These are phyloP conservation scores for Neurospora sp. DNA, from an alignment of 495 filamentous ascomycete species.

Conservation along the genomic window DNA sequence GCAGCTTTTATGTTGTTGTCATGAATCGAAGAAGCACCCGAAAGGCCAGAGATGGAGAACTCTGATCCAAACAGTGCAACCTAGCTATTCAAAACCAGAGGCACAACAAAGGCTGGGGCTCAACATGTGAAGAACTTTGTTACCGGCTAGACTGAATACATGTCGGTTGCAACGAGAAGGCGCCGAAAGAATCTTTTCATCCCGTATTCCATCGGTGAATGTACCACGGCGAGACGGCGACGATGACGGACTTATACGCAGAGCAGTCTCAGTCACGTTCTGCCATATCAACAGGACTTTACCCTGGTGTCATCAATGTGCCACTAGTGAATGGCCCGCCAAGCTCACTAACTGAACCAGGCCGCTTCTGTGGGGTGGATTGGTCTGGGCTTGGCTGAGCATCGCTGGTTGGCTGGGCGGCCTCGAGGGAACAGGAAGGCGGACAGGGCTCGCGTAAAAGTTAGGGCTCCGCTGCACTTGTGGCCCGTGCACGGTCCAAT, in stretches of 20 bases:
- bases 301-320: neutral
- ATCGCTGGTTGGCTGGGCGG: neutral
- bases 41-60: neutral
- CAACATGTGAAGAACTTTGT: neutral
- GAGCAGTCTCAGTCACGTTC: neutral
- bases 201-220: neutral
- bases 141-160: neutral
- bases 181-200: neutral
- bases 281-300: neutral
- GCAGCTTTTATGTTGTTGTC: neutral
- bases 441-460: neutral
- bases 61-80: neutral
- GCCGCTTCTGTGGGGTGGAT: neutral
- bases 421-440: neutral
- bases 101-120: neutral
- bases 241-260: neutral
- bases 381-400: neutral
- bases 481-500: slow-evolving; percentile 9
- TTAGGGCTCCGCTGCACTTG: slow-evolving; percentile 25
- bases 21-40: neutral
- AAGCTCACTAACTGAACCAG: neutral
- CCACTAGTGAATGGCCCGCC: neutral
- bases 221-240: neutral
- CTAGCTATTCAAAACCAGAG: neutral
- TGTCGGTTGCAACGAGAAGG: neutral